Percentiles rank a stretch among this genome's conserved stretches.
phyloP scores from a whole-genome alignment of 2,329 filamentous ascomycete species.

The Trichoderma sp. region DNA sequence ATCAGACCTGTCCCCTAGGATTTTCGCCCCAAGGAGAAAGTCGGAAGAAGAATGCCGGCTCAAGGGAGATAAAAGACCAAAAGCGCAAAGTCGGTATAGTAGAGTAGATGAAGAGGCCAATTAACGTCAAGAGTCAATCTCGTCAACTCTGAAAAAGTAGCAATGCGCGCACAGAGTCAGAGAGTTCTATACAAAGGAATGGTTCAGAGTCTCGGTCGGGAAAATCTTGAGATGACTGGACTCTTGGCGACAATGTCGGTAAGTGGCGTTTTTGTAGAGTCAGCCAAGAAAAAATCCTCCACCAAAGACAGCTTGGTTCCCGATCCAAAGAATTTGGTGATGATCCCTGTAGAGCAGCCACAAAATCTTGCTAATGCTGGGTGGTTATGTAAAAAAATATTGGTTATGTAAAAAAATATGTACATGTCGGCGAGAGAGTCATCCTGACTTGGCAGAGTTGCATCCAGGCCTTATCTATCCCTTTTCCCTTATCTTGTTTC shows the following conservation, averaged over 20 bases:
- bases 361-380: background rate
- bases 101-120: background rate
- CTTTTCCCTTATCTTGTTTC: background rate
- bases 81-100: too few relatives aligned
- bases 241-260: background rate
- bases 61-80: background rate
- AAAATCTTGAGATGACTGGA: background rate
- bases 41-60: background rate
- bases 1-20: background rate
- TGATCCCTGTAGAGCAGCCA: background rate
- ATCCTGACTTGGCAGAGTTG: background rate
- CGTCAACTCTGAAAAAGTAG: background rate
- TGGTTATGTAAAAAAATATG: background rate
- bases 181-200: background rate
- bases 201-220: background rate
- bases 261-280: background rate
- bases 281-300: background rate
- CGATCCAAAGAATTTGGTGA: background rate
- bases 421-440: background rate
- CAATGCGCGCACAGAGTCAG: background rate
- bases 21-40: background rate
- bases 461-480: background rate
- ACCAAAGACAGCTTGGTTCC: background rate
- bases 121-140: background rate
- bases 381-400: background rate